Conservation (phyloP, 306 rosid species). For the Ochetophila trinervis region DNA sequence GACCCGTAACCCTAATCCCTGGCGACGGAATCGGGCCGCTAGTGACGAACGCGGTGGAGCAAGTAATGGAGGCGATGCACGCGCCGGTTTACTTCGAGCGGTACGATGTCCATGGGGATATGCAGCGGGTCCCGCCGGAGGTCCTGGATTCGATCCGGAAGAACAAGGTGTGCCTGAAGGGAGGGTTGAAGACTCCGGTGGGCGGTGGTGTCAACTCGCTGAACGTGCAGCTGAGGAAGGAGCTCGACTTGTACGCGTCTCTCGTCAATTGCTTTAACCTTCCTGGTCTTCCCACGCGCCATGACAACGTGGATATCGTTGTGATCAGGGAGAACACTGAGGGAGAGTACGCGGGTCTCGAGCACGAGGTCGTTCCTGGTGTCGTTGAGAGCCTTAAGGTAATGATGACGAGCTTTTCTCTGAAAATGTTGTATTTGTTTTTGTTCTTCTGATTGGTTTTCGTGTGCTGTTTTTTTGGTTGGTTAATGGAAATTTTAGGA, state of each 20-base stretch:
- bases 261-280: slow-evolving; percentile 62
- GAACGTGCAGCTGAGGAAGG: slow-evolving; percentile 76
- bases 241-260: slow-evolving; percentile 84
- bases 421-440: neutral
- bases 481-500: neutral
- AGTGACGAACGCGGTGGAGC: slow-evolving; percentile 80
- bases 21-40: slow-evolving; percentile 90
- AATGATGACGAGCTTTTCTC: neutral
- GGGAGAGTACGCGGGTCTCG: slow-evolving; percentile 92
- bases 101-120: slow-evolving; percentile 69
- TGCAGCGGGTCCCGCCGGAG: slow-evolving; percentile 63
- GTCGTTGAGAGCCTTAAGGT: slow-evolving; percentile 97
- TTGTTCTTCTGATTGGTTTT: neutral
- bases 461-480: neutral
- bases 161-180: slow-evolving; percentile 86
- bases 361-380: slow-evolving; percentile 95
- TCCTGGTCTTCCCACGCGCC: slow-evolving; percentile 71
- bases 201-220: slow-evolving; percentile 90
- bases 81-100: slow-evolving; percentile 84
- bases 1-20: slow-evolving; percentile 72
- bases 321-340: slow-evolving; percentile 92
- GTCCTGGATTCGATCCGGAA: slow-evolving; percentile 72
- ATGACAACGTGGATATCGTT: slow-evolving; percentile 79
- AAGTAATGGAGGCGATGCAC: slow-evolving; percentile 93
- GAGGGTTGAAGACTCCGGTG: slow-evolving; percentile 73